These are phyloP conservation scores for Pythium brachiatum DNA, from an alignment of 352 stramenopile genomes.

Conservation along the genomic window DNA sequence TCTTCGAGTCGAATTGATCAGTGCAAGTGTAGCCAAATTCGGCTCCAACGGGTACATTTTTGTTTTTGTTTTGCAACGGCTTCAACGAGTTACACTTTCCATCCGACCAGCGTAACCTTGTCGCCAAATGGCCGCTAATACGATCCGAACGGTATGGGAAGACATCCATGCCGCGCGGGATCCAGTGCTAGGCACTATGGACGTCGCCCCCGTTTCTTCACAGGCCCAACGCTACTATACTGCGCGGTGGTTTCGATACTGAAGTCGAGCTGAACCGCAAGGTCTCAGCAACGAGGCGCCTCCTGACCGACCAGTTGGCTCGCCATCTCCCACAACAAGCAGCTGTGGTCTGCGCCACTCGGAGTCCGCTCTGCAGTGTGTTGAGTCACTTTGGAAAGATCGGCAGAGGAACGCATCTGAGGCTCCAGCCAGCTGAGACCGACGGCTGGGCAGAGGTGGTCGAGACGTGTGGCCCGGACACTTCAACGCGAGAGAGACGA, in stretches of 20 bases:
- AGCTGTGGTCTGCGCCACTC: background rate
- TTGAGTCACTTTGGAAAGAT: slow-evolving; percentile 5
- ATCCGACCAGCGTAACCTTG: too few relatives aligned
- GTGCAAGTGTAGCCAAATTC: background rate
- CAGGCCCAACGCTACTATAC: background rate
- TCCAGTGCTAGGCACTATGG: background rate
- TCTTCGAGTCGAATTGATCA: background rate
- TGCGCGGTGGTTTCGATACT: background rate
- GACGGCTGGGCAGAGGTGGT: background rate
- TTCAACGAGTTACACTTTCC: slow-evolving; percentile 4
- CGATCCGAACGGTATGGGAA: background rate
- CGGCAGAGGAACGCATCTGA: background rate
- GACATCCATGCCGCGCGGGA: background rate
- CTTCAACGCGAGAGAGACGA: background rate
- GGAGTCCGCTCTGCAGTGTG: background rate
- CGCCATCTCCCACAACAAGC: background rate
- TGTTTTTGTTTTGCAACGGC: background rate
- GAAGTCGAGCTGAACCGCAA: background rate
- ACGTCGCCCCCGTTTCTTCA: background rate
- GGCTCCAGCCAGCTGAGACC: background rate
- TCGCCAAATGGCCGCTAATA: background rate
- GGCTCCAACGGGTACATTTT: background rate
- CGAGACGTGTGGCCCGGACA: background rate
- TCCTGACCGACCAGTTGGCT: background rate
- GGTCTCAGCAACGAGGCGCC: background rate